Evolutionary conservation across 192 early-diverging fungal genomes (phyloP).

Genomic region (Bifiguratus adelaidae): DNA sequence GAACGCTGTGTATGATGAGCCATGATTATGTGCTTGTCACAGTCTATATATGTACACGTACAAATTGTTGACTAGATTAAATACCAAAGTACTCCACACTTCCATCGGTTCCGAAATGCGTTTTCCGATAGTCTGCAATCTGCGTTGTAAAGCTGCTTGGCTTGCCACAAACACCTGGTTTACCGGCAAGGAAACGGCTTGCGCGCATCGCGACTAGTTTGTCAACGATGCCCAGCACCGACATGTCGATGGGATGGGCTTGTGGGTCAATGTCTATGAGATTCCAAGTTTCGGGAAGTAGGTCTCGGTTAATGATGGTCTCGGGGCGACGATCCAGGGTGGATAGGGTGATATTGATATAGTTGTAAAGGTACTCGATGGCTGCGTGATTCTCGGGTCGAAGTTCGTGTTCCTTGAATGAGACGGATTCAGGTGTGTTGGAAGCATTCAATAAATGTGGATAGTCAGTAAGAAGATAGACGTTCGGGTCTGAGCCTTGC

Average conservation of each 20-base stretch:
- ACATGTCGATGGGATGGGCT: background rate
- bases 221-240: slow-evolving; percentile 20
- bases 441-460: slow-evolving; percentile 16
- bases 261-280: slow-evolving; percentile 4
- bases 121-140: no score
- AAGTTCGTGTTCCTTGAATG: slow-evolving; percentile 11
- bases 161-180: slow-evolving; percentile 16
- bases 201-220: slow-evolving; percentile 20
- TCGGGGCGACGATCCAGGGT: background rate
- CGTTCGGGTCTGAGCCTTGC: slow-evolving; percentile 3
- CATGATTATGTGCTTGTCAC: no score
- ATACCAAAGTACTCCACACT: no score
- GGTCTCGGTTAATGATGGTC: slow-evolving; percentile 3
- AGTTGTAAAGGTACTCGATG: slow-evolving; percentile 10
- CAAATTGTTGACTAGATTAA: no score
- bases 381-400: slow-evolving; percentile 17
- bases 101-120: no score
- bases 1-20: no score
- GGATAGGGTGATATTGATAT: slow-evolving; percentile 14
- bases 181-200: slow-evolving; percentile 12
- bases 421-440: slow-evolving; percentile 16
- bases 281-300: slow-evolving; percentile 16
- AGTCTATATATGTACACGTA: no score
- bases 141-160: slow-evolving; percentile 20
- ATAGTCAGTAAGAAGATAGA: slow-evolving; percentile 27